phyloP scores from a whole-genome alignment of 208 protist genomes.

The Leishmania amazonensis region DNA sequence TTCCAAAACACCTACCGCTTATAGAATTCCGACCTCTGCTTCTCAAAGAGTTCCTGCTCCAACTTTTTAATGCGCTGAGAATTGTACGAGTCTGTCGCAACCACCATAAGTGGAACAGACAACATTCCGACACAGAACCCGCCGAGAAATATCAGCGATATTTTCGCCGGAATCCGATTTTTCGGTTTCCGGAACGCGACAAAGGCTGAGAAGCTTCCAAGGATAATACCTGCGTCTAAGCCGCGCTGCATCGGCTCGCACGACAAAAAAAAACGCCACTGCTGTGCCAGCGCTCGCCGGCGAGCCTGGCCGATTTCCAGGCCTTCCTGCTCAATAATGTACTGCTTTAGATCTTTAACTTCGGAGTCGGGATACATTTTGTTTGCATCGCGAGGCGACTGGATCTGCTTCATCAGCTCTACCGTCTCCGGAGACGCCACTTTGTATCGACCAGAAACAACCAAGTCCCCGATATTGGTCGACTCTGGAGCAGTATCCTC shows the following conservation, averaged over 20 bases:
- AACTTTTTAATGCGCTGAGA: conserved; percentile 69
- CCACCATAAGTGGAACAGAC: conserved; percentile 67
- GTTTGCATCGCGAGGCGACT: conserved; percentile 46
- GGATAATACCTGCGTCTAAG: conserved; percentile 80
- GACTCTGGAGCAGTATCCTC: conserved; percentile 67
- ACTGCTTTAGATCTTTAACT: conserved; percentile 75
- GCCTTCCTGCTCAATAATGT: conserved; percentile 86
- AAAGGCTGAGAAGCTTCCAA: conserved; percentile 72
- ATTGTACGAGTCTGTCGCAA: conserved; percentile 70
- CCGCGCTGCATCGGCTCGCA: conserved; percentile 86
- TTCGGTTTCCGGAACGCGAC: conserved; percentile 55
- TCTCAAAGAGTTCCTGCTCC: conserved; percentile 76
- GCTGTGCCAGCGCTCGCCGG: conserved; percentile 62
- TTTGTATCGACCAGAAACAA: conserved; percentile 74
- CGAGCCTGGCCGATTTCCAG: conserved; percentile 71
- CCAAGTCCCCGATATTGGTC: conserved; percentile 74
- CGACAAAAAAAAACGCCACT: conserved; percentile 87
- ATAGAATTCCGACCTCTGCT: conserved; percentile 74
- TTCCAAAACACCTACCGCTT: conserved; percentile 20
- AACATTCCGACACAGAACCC: conserved; percentile 78
- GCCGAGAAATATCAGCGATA: conserved; percentile 62
- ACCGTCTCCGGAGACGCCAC: conserved; percentile 68
- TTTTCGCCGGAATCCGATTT: conserved; percentile 64
- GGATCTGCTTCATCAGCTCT: conserved; percentile 82
- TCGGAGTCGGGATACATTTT: conserved; percentile 80